A percentile compares a stretch with the other conserved stretches of the same genome.
Evolutionary conservation across 164 flowering plant species (phyloP).

Genomic region (Sextonia rubra): DNA sequence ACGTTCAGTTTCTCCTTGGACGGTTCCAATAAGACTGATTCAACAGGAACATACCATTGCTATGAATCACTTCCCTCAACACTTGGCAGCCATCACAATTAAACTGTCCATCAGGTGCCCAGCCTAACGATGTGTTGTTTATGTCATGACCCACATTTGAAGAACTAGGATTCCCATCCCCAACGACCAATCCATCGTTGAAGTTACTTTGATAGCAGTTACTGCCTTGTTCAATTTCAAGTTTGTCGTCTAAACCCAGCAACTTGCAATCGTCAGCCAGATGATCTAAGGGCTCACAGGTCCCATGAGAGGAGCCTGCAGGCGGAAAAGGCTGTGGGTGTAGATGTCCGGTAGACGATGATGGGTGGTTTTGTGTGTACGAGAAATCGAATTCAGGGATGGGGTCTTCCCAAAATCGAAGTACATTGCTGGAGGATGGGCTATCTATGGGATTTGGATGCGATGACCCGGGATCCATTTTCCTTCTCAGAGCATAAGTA

Average conservation of each 20-base stretch:
- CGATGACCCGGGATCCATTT: neutral
- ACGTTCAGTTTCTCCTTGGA: neutral
- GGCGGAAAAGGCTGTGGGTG: neutral
- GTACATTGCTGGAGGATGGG: neutral
- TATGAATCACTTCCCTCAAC: conserved; percentile 3
- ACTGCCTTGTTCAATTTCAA: neutral
- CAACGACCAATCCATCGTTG: neutral
- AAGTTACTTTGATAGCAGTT: neutral
- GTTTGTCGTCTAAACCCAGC: neutral
- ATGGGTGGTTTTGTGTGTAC: neutral
- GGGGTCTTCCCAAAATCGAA: conserved; percentile 6
- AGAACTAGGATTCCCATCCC: neutral
- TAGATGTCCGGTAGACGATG: neutral
- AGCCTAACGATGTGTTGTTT: neutral
- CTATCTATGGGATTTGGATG: neutral
- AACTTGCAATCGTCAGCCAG: neutral
- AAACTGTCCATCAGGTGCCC: neutral
- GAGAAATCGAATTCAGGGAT: neutral
- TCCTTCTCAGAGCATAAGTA: neutral
- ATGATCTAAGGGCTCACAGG: neutral
- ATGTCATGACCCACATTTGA: neutral
- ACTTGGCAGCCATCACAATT: conserved; percentile 3
- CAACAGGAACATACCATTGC: conserved; percentile 1
- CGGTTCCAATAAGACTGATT: neutral
- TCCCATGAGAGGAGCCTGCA: neutral